phyloP scores from a whole-genome alignment of 2,329 filamentous ascomycete genomes.

The Ceratocystis albifundus region DNA sequence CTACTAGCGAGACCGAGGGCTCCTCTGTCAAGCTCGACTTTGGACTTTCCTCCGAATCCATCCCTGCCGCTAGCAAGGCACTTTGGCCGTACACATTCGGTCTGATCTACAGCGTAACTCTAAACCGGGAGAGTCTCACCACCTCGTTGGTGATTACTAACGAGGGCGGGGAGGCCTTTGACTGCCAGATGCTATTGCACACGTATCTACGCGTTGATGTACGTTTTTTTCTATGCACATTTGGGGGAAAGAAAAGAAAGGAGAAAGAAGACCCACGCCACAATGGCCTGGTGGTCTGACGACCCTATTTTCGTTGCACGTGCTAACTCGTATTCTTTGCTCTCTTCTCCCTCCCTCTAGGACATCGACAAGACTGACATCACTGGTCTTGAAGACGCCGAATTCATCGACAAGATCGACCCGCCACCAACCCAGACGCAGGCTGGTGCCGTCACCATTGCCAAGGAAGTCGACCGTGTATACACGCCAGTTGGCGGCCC shows the following conservation, averaged over 20 bases:
- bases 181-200: conserved; percentile 85
- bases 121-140: conserved; percentile 61
- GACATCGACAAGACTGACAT: conserved; percentile 66
- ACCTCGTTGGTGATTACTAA: conserved; percentile 84
- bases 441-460: conserved; percentile 53
- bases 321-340: conserved; percentile 1
- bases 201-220: conserved; percentile 78
- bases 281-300: no score
- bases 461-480: conserved; percentile 74
- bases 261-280: no score
- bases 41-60: conserved; percentile 63
- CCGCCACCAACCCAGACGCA: conserved; percentile 53
- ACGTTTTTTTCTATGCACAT: conserved; percentile 29
- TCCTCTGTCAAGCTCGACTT: conserved; percentile 86
- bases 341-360: conserved; percentile 35
- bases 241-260: no score
- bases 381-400: conserved; percentile 61
- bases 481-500: conserved; percentile 62
- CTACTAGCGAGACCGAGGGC: conserved; percentile 39
- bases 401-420: conserved; percentile 77
- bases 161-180: conserved; percentile 68
- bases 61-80: conserved; percentile 55
- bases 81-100: conserved; percentile 82
- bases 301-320: not conserved
- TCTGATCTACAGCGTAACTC: conserved; percentile 83